Evolutionary conservation across 306 rosid species (phyloP).

Genomic region (Hippophae rhamnoides): DNA sequence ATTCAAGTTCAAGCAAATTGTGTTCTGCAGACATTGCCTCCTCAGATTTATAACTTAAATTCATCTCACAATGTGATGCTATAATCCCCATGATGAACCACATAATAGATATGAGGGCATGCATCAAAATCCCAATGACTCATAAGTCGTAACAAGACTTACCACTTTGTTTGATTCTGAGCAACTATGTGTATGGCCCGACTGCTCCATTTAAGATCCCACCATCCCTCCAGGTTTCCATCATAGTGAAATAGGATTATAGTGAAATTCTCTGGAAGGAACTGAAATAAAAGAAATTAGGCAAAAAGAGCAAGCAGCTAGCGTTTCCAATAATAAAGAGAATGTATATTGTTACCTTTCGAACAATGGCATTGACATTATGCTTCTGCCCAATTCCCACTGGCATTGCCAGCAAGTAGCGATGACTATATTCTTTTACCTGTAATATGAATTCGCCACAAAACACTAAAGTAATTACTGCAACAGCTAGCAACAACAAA

Average conservation of each 20-base stretch:
- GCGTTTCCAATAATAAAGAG: slow-evolving; percentile 13
- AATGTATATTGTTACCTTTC: slow-evolving; percentile 45
- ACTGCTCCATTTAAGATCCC: slow-evolving; percentile 77
- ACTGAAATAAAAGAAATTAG: slow-evolving; percentile 73
- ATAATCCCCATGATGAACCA: background rate
- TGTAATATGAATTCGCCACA: slow-evolving; percentile 38
- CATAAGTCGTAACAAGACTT: slow-evolving; percentile 10
- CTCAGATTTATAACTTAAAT: too few species aligned
- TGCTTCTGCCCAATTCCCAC: slow-evolving; percentile 79
- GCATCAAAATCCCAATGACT: background rate
- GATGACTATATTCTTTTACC: slow-evolving; percentile 46
- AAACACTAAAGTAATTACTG: slow-evolving; percentile 3
- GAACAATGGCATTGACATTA: slow-evolving; percentile 63
- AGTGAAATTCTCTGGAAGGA: slow-evolving; percentile 86
- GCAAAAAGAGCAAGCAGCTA: slow-evolving; percentile 8
- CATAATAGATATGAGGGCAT: background rate
- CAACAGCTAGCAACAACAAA: slow-evolving; percentile 3
- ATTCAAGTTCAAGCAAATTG: too few species aligned
- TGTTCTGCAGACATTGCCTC: too few species aligned
- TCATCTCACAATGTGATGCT: too few species aligned
- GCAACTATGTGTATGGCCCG: slow-evolving; percentile 78
- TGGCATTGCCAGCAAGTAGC: slow-evolving; percentile 76
- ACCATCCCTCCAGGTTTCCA: slow-evolving; percentile 80
- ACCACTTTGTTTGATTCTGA: slow-evolving; percentile 95
- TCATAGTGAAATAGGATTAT: slow-evolving; percentile 89